phyloP scores from a whole-genome alignment of 2,329 filamentous ascomycete species.

The Aureobasidium subglaciale region DNA sequence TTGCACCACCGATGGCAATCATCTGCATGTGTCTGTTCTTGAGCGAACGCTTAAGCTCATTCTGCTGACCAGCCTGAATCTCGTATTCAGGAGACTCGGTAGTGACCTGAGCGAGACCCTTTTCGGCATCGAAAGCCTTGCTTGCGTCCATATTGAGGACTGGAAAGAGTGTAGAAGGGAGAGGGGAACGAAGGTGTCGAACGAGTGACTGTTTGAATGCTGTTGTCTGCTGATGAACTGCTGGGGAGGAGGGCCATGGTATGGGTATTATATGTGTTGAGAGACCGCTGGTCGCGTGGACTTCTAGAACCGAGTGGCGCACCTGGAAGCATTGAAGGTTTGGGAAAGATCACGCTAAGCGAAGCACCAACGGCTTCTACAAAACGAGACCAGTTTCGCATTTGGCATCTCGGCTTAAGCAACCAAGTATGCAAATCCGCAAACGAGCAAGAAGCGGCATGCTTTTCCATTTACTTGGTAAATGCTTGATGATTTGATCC shows the following conservation, averaged over 20 bases:
- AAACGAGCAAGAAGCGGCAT: neutral
- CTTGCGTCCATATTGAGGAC: constrained; percentile 4
- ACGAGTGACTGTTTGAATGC: neutral
- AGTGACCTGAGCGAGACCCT: neutral
- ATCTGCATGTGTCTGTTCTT: constrained; percentile 29
- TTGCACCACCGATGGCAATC: constrained; percentile 29
- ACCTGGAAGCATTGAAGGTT: neutral
- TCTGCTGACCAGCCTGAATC: constrained; percentile 6
- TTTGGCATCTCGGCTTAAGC: neutral
- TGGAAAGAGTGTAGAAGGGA: neutral
- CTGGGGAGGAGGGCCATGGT: neutral
- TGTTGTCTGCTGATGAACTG: neutral
- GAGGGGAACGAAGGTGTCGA: neutral
- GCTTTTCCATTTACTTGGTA: neutral
- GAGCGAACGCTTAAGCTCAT: constrained; percentile 12
- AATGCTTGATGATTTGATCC: neutral
- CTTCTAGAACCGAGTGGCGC: constrained; percentile 12
- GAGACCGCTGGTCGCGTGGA: neutral
- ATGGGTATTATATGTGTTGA: neutral
- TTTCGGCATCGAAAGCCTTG: constrained; percentile 12
- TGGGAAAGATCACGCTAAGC: constrained; percentile 6
- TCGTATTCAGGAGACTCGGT: constrained; percentile 4
- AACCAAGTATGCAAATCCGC: neutral
- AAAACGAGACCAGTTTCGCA: neutral
- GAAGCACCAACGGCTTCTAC: neutral